Evolutionary conservation across 179 eudicot genomes (phyloP).

Genomic region (Beta corolliflora): DNA sequence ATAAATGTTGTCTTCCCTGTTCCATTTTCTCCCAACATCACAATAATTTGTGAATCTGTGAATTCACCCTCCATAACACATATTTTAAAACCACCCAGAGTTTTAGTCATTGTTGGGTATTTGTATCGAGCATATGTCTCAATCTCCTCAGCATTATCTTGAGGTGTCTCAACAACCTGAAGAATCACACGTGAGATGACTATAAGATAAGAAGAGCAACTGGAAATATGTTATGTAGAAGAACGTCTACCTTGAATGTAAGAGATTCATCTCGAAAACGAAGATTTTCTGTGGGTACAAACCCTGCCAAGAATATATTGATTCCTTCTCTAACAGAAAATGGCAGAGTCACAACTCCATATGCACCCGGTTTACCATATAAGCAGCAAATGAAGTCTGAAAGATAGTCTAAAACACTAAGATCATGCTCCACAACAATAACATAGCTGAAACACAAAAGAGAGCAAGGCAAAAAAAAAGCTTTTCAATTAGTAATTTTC

Average conservation of each 20-base stretch:
- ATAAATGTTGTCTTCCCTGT: constrained; percentile 98
- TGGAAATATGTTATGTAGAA: not conserved
- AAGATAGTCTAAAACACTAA: constrained; percentile 89
- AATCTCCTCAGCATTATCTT: constrained; percentile 88
- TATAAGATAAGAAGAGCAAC: not conserved
- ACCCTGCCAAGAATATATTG: constrained; percentile 93
- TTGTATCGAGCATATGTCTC: constrained; percentile 89
- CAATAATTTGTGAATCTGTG: constrained; percentile 94
- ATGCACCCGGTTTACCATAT: constrained; percentile 97
- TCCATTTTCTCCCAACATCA: constrained; percentile 99
- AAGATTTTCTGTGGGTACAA: constrained; percentile 93
- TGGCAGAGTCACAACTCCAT: constrained; percentile 98
- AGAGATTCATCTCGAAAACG: constrained; percentile 96
- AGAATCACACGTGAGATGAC: constrained; percentile 16
- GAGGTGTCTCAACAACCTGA: constrained; percentile 96
- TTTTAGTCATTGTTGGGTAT: constrained; percentile 91
- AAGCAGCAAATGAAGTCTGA: constrained; percentile 98
- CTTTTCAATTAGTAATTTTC: not conserved
- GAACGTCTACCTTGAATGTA: constrained; percentile 74
- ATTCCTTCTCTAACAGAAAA: constrained; percentile 99
- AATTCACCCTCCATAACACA: constrained; percentile 87
- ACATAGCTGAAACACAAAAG: constrained; percentile 71
- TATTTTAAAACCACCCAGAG: constrained; percentile 85
- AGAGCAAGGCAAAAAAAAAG: constrained; percentile 14
- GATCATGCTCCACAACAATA: constrained; percentile 97